These are phyloP conservation scores for Rhizopogon vesiculosus DNA, from an alignment of 768 basidiomycete genomes.

Conservation along the genomic window DNA sequence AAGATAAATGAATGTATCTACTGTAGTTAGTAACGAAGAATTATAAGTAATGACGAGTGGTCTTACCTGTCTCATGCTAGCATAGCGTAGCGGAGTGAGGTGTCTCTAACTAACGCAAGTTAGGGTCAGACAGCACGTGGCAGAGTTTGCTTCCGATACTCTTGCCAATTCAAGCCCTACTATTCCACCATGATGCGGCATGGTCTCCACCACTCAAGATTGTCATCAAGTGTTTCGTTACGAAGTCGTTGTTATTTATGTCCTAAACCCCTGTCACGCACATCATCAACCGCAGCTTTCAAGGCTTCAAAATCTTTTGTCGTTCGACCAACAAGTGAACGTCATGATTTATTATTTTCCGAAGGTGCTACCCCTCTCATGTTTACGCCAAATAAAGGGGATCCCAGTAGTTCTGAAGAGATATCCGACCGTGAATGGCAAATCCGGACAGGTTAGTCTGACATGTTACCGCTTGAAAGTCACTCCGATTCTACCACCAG, in stretches of 20 bases:
- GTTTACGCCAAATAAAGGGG: constrained; percentile 17
- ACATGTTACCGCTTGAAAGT: constrained; percentile 8
- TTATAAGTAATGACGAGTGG: too few relatives aligned
- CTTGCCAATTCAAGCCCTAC: constrained; percentile 11
- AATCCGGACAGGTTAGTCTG: constrained; percentile 58
- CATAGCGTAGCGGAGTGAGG: too few relatives aligned
- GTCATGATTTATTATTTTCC: constrained; percentile 2
- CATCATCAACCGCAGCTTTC: constrained; percentile 3
- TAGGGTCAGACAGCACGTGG: background rate
- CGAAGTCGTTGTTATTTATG: background rate
- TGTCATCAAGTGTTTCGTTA: background rate
- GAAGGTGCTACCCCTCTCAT: constrained; percentile 10
- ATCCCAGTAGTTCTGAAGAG: constrained; percentile 9
- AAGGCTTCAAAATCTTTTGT: constrained; percentile 15
- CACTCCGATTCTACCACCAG: constrained; percentile 27
- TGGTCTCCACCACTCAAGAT: background rate
- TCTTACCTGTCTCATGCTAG: too few relatives aligned
- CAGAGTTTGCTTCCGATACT: constrained; percentile 18
- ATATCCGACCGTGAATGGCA: constrained; percentile 76
- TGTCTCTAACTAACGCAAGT: too few relatives aligned
- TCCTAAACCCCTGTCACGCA: background rate
- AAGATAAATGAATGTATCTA: too few relatives aligned
- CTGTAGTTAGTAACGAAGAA: too few relatives aligned
- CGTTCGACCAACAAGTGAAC: background rate
- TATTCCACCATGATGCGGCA: constrained; percentile 10